These are phyloP conservation scores for Moricandia moricandioides DNA, from an alignment of 345 rosid species.

Conservation along the genomic window DNA sequence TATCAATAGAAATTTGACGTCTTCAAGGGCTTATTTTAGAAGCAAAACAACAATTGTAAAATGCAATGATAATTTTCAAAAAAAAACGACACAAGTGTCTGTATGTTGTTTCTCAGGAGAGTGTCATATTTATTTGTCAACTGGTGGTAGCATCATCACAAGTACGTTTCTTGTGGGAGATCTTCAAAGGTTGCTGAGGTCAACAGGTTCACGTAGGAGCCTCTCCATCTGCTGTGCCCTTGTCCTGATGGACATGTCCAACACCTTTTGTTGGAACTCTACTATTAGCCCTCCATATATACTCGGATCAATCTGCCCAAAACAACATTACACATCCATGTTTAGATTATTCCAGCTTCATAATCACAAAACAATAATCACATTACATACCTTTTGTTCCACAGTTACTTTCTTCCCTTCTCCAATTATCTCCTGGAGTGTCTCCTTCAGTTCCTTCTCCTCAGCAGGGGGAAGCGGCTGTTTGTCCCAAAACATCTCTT, in stretches of 20 bases:
- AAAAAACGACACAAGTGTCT: neutral
- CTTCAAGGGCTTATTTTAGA: conserved; percentile 19
- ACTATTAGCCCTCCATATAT: conserved; percentile 89
- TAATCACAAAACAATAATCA: neutral
- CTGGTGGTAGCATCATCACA: conserved; percentile 15
- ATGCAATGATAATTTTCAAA: neutral
- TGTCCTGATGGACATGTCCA: conserved; percentile 92
- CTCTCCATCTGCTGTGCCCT: conserved; percentile 95
- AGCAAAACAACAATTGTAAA: conserved; percentile 20
- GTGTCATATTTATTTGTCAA: conserved; percentile 34
- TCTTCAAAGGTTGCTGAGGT: conserved; percentile 43
- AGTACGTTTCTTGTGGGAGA: neutral
- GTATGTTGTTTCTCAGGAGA: conserved; percentile 22
- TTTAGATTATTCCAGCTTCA: neutral
- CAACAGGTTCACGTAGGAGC: conserved; percentile 69
- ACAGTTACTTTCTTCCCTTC: conserved; percentile 68
- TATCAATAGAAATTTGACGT: neutral
- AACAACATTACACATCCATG: neutral
- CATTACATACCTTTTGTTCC: conserved; percentile 77
- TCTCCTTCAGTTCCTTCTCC: conserved; percentile 82
- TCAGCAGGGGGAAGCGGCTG: conserved; percentile 88
- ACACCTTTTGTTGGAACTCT: conserved; percentile 79
- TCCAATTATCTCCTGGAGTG: conserved; percentile 73
- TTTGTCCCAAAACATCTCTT: neutral
- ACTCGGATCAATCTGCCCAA: conserved; percentile 84